Base-by-base conservation (phyloP, 495 filamentous ascomycete genomes). In the Cladorrhinum samala region DNA sequence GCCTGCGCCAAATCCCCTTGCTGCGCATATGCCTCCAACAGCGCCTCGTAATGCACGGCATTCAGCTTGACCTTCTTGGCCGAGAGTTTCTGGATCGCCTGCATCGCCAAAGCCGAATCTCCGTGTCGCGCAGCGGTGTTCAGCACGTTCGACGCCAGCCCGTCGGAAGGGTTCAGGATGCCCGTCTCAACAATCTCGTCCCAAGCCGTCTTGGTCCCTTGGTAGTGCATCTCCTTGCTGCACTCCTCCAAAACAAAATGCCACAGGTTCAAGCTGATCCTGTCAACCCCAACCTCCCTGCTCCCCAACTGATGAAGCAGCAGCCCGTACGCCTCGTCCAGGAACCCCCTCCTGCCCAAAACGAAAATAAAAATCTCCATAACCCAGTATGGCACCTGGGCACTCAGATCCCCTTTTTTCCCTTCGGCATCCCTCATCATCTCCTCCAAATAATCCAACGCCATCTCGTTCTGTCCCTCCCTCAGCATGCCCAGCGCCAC, bases 381-480 rank as follows among this genome's bases (percentile, higher is more conserved):
- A 9, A 95, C 74, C 88, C 89, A 95, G 3, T 65, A 55, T 38
- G 84, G 77, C 6, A 92, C 62, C 5, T 21, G 24, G 18, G 14
- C 42, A 21, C 24, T 20, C 17, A 45, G 7, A 21, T 2, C 20
- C 42, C 14, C 20, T 19, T 55, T 43, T 5, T 81, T 74, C 1
- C 77, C 75, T 36, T 81, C n/a, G n/a, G n/a, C n/a, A n/a, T n/a
- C 73, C 37, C 68, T 69, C 41, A 82, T 70, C 78, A 94, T 83
- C 23, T 76, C 64, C 16, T 86, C 82, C 40, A 95, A 63, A 54
- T 82, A 80, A 24, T 91, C 83, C 44, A 95, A 64, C 2, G 89
- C 91, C 60, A 88, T 69, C 66, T 98, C 93, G 49, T 87, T 81
- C 57, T 92, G 85, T 9, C 83, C 79, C 58, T 95, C 91, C 45